phyloP scores from a whole-genome alignment of 495 filamentous ascomycete genomes.

The Staphylotrichum longicolle region DNA sequence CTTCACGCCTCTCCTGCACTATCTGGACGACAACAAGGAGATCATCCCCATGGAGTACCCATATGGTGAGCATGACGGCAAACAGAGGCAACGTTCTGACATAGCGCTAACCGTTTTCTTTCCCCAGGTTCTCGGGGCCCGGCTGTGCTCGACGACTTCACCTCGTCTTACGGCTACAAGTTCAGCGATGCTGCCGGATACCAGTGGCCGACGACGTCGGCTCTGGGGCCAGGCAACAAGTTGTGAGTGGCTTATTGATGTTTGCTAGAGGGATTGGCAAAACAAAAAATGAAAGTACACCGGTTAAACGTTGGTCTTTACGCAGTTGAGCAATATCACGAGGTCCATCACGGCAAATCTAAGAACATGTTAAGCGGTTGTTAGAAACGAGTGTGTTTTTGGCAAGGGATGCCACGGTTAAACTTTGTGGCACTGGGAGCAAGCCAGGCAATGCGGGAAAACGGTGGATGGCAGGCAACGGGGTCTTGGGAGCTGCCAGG shows the following conservation, averaged over 20 bases:
- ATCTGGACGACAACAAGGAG: slow-evolving; percentile 97
- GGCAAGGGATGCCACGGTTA: slow-evolving; percentile 15
- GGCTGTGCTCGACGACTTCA: slow-evolving; percentile 96
- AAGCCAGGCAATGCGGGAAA: slow-evolving; percentile 7
- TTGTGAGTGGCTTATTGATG: slow-evolving; percentile 52
- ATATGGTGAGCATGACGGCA: slow-evolving; percentile 71
- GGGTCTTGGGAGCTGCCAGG: slow-evolving; percentile 2
- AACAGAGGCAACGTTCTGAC: too few relatives aligned
- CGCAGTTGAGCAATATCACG: slow-evolving; percentile 25
- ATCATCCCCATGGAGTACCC: slow-evolving; percentile 99
- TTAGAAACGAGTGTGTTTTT: slow-evolving; percentile 10
- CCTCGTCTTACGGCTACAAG: slow-evolving; percentile 95
- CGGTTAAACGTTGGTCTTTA: slow-evolving; percentile 25
- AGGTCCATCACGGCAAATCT: slow-evolving; percentile 10
- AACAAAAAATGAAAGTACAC: slow-evolving; percentile 19
- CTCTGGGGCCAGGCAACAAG: slow-evolving; percentile 59
- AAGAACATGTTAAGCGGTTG: slow-evolving; percentile 5
- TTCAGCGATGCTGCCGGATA: slow-evolving; percentile 97
- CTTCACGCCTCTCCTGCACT: slow-evolving; percentile 95
- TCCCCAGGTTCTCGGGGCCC: slow-evolving; percentile 86
- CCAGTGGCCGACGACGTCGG: slow-evolving; percentile 79
- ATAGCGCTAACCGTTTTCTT: slow-evolving; percentile 13
- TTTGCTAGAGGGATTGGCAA: slow-evolving; percentile 3
- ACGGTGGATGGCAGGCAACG: background rate
- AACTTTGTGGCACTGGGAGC: slow-evolving; percentile 8